These are phyloP conservation scores for Centrapalus pauciflorus DNA, from an alignment of 129 eudicot species.

Conservation along the genomic window DNA sequence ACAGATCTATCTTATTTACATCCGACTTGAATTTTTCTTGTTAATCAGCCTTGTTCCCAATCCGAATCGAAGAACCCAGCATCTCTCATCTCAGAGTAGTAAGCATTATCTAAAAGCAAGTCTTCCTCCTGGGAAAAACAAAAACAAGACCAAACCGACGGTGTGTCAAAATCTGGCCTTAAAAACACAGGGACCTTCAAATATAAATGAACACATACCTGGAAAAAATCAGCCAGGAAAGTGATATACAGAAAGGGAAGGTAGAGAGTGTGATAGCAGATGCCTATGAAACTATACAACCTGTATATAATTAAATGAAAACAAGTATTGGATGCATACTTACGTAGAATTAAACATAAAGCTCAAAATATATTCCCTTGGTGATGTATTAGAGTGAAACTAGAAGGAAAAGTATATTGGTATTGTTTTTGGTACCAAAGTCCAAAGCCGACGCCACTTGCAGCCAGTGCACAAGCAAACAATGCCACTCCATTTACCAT, in stretches of 20 bases:
- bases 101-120: conserved; percentile 68
- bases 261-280: conserved; percentile 68
- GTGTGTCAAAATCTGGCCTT: background rate
- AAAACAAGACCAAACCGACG: background rate
- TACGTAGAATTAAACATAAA: background rate
- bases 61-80: conserved; percentile 84
- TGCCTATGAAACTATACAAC: conserved; percentile 48
- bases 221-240: conserved; percentile 73
- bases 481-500: conserved; percentile 34
- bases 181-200: background rate
- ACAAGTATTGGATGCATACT: background rate
- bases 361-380: background rate
- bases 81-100: conserved; percentile 84
- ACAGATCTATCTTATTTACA: conserved; percentile 19
- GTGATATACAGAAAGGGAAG: conserved; percentile 72
- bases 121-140: conserved; percentile 72
- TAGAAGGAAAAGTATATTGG: background rate
- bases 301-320: conserved; percentile 34
- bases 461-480: conserved; percentile 48
- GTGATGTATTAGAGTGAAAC: background rate
- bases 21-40: background rate
- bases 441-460: conserved; percentile 57
- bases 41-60: conserved; percentile 37
- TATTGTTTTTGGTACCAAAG: conserved; percentile 39
- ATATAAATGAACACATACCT: conserved; percentile 29